Conservation (phyloP, 345 rosid genomes). For the Eucalyptus sp. region DNA sequence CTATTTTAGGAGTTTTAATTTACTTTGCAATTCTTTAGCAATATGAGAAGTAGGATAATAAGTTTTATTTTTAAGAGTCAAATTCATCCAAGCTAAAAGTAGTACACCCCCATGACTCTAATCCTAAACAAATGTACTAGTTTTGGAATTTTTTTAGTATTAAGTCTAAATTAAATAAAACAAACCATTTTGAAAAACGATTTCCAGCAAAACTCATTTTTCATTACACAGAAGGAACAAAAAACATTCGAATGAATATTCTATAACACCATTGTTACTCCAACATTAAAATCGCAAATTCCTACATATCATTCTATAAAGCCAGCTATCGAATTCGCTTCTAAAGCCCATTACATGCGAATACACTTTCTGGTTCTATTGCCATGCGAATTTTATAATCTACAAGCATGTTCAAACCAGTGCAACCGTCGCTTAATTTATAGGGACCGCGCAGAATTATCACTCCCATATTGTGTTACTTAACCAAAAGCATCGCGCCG, state of each 20-base stretch:
- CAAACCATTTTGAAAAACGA: not conserved
- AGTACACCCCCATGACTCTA: too few relatives aligned
- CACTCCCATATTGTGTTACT: too few relatives aligned
- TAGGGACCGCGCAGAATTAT: too few relatives aligned
- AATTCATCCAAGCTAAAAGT: too few relatives aligned
- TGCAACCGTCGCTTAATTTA: too few relatives aligned
- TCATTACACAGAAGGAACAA: not conserved
- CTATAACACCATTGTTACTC: too few relatives aligned
- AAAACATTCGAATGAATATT: not conserved
- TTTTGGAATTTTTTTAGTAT: not conserved
- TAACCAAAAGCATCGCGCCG: accelerated
- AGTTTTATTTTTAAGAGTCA: too few relatives aligned
- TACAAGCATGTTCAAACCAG: not conserved
- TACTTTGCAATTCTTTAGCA: too few relatives aligned
- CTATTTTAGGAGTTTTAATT: too few relatives aligned
- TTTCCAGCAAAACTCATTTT: not conserved
- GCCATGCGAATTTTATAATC: not conserved
- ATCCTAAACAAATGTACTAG: accelerated
- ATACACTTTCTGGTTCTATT: not conserved
- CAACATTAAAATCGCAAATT: not conserved
- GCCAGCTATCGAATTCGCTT: not conserved
- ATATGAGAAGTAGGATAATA: too few relatives aligned
- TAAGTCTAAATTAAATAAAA: too few relatives aligned
- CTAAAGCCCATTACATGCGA: not conserved
- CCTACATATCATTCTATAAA: not conserved